Percentiles rank a stretch among this genome's conserved stretches.
Evolutionary conservation across 768 basidiomycete species (phyloP).

Genomic region (Mycena sanguinolenta): DNA sequence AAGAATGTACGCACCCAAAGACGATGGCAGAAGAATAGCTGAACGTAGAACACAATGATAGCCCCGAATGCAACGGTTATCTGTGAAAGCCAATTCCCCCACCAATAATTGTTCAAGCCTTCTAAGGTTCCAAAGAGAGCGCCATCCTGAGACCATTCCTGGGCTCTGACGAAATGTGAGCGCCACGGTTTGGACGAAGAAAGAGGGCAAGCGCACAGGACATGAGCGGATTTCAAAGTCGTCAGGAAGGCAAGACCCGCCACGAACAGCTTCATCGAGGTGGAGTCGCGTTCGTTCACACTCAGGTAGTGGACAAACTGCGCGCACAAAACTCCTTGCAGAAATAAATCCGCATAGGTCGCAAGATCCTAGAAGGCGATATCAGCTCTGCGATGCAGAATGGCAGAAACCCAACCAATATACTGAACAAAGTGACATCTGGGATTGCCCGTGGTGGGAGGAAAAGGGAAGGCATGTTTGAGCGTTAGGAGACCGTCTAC

Average conservation of each 20-base stretch:
- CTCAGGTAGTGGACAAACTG: not conserved
- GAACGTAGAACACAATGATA: conserved; percentile 1
- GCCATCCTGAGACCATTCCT: not conserved
- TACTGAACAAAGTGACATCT: not conserved
- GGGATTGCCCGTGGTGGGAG: not conserved
- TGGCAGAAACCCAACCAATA: not conserved
- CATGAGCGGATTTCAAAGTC: not conserved
- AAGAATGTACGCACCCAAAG: conserved; percentile 4
- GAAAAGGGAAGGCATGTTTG: not conserved
- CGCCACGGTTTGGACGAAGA: not conserved
- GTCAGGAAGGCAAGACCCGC: conserved; percentile 4
- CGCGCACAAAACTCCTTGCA: not conserved
- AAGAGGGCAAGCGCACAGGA: conserved; percentile 5
- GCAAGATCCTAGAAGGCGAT: not conserved
- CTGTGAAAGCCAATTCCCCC: not conserved
- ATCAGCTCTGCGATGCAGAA: not conserved
- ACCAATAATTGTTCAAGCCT: not conserved
- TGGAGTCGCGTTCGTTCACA: not conserved
- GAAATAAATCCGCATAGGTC: not conserved
- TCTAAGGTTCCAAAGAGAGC: not conserved
- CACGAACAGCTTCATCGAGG: not conserved
- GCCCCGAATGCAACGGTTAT: not conserved
- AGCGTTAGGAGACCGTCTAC: too few species aligned
- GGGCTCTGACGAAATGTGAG: not conserved
- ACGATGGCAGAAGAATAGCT: conserved; percentile 7